Base-by-base conservation (phyloP, 768 basidiomycete genomes). In the Collybiopsis confluens region DNA sequence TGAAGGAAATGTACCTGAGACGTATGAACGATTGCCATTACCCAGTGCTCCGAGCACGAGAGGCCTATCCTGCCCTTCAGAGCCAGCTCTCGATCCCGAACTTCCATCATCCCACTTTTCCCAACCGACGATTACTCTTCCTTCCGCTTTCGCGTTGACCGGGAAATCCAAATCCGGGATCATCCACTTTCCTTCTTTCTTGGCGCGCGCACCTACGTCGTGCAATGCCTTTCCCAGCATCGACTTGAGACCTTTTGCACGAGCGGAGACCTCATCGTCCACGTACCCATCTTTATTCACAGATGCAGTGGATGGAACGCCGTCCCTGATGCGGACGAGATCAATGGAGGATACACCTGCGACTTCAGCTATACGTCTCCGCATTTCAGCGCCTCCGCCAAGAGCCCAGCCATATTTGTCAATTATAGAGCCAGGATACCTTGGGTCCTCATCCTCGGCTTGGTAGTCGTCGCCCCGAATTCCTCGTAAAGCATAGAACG, bases 141-240 rank as follows among this genome's bases (percentile, higher is more conserved):
- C 92, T 70, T 98, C 97, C 0, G 94, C 89, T 70, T 88, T 90
- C 21, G 90, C 84, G 61, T 98, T 98, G 70, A 99, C 83, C 0
- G 97, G 83, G 59, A 99, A 85, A 61, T 97, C 89, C 86, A 99
- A 86, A 72, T 98, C 85, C 11, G 96, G 95, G 3, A 98, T 20
- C 42, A 21, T 21, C 23, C 13, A 26, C 24, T 15, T 16, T 45
- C 9, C 20, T 11, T 26, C 24, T 13, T 21, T 11, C 20, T 44
- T 24, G 23, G 42, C 42, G 11, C 18, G 20, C 24, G 21, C 16
- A 45, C 44, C 4, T 6, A 45, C 44, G 30, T 33, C 44, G 13
- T 45, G 24, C 2, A 21, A 16, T 16, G 27, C n/a, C 44, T 80
- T 82, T 45, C 80, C 74, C 16, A 94, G 70, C 82, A 98, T 92